These are phyloP conservation scores for Saccharomycopsis sp. DNA, from an alignment of 805 yeast genomes.

Conservation along the genomic window DNA sequence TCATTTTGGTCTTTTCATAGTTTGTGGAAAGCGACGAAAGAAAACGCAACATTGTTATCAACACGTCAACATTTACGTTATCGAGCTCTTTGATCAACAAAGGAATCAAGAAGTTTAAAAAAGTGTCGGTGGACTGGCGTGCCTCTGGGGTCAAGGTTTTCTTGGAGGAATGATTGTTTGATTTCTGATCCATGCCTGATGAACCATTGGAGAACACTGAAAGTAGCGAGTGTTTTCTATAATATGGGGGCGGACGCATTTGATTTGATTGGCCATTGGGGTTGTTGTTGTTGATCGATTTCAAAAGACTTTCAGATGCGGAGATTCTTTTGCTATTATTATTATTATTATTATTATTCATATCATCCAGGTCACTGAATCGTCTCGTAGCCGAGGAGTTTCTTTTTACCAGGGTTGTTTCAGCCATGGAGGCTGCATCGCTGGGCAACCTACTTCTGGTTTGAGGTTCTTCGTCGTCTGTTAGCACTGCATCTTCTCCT, in stretches of 20 bases:
- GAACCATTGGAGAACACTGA: conserved; percentile 11
- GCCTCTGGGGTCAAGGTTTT: no score
- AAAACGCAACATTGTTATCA: conserved; percentile 12
- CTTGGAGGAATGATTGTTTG: background rate
- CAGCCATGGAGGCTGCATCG: no score
- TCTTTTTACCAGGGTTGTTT: no score
- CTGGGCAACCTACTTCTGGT: no score
- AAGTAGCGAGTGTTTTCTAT: conserved; percentile 14
- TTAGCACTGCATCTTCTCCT: background rate
- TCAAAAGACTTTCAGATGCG: background rate
- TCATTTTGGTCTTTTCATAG: conserved; percentile 29
- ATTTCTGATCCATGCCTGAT: conserved; percentile 2
- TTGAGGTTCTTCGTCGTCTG: background rate
- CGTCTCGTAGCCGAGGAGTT: no score
- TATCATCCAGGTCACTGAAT: no score
- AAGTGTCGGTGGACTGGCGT: conserved; percentile 1
- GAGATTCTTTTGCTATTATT: no score
- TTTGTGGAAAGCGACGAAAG: conserved; percentile 9
- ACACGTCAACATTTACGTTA: conserved; percentile 8
- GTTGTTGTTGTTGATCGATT: no score
- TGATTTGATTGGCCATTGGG: no score
- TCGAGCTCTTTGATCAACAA: conserved; percentile 4
- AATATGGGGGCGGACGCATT: conserved; percentile 12
- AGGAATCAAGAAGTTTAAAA: conserved; percentile 5
- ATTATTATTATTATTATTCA: no score